phyloP scores from a whole-genome alignment of 768 basidiomycete species.

The Boletus rufocinnamomeus region DNA sequence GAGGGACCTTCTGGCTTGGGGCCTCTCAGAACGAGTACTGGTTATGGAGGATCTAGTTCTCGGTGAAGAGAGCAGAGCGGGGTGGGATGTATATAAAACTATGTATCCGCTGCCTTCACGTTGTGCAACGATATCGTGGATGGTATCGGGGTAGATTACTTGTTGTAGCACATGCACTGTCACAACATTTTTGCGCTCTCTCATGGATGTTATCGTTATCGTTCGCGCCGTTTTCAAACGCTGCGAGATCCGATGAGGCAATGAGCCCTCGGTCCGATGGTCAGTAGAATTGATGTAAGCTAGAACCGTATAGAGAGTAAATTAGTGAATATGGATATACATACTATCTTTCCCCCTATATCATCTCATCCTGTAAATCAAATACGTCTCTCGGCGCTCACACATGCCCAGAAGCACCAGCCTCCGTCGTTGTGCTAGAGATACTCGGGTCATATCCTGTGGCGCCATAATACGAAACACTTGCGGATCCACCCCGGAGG shows the following conservation, averaged over 20 bases:
- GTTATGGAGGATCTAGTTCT: slow-evolving; percentile 75
- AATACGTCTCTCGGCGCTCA: background rate
- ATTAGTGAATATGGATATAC: slow-evolving; percentile 22
- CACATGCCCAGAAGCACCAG: slow-evolving; percentile 5
- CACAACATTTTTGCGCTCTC: background rate
- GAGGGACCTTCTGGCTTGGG: slow-evolving; percentile 74
- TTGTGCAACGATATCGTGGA: background rate
- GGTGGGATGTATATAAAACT: background rate
- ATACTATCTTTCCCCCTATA: slow-evolving; percentile 1
- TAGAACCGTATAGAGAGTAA: background rate
- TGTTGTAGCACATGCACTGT: slow-evolving; percentile 6
- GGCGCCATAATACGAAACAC: slow-evolving; percentile 25
- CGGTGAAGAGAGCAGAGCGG: slow-evolving; percentile 43
- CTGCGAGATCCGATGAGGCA: background rate
- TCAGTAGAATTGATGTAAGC: slow-evolving; percentile 1
- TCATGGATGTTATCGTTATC: too few relatives aligned
- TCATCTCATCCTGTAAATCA: background rate
- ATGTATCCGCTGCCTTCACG: background rate
- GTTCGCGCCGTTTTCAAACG: background rate
- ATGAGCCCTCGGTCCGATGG: background rate
- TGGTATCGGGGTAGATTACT: background rate
- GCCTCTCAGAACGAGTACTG: slow-evolving; percentile 73
- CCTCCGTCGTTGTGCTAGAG: slow-evolving; percentile 10
- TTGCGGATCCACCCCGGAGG: slow-evolving; percentile 35
- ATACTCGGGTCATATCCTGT: slow-evolving; percentile 10